A percentile compares a stretch with the other conserved stretches of the same genome.
Evolutionary conservation across 176 grass and related monocot genomes (phyloP).

Genomic region (Eleusine coracana): DNA sequence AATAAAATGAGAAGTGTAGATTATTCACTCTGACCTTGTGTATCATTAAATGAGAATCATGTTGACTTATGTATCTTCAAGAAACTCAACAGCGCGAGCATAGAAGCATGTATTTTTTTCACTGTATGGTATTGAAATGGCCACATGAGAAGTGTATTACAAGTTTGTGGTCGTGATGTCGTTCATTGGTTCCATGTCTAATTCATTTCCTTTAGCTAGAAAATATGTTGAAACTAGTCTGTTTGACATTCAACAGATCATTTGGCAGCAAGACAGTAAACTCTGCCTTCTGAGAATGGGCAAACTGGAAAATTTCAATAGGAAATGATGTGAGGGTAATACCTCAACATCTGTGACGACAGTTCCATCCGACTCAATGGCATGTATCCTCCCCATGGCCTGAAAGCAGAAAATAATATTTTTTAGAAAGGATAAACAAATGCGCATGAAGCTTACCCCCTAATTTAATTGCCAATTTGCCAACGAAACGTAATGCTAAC

Average conservation of each 20-base stretch:
- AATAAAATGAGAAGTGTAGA: no score
- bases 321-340: constrained; percentile 22
- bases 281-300: constrained; percentile 4
- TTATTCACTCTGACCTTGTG: neutral
- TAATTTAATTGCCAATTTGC: neutral
- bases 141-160: neutral
- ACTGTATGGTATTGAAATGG: neutral
- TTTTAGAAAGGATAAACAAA: neutral
- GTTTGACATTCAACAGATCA: constrained; percentile 19
- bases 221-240: neutral
- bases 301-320: neutral
- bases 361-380: constrained; percentile 80
- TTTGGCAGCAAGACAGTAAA: neutral
- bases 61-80: neutral
- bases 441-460: neutral
- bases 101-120: neutral
- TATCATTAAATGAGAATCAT: neutral
- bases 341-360: constrained; percentile 87
- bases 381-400: constrained; percentile 97
- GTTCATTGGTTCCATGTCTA: constrained; percentile 1
- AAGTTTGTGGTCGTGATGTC: neutral
- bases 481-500: neutral
- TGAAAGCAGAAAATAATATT: constrained; percentile 35
- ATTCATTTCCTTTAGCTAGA: constrained; percentile 17
- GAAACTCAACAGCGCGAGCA: neutral